phyloP scores from a whole-genome alignment of 164 flowering plant species.

The Aristolochia californica region DNA sequence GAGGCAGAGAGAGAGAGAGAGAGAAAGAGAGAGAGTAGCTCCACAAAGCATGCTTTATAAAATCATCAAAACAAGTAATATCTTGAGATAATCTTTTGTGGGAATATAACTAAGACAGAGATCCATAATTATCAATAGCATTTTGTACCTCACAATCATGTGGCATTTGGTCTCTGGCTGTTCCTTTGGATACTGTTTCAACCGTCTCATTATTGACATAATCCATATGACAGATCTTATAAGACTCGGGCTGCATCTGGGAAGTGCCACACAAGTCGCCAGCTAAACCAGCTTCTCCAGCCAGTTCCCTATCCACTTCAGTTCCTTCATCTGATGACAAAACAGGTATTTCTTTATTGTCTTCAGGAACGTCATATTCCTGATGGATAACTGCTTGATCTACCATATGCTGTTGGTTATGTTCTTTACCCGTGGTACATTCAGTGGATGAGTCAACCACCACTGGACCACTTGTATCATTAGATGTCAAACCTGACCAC shows the following conservation, averaged over 20 bases:
- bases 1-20: background rate
- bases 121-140: background rate
- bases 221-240: too few relatives aligned
- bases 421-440: background rate
- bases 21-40: background rate
- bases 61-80: background rate
- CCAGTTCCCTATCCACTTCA: background rate
- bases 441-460: background rate
- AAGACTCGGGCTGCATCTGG: too few relatives aligned
- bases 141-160: slow-evolving; percentile 14
- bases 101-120: too few relatives aligned
- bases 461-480: background rate
- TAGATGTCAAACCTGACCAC: background rate
- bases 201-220: background rate
- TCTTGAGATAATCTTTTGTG: background rate
- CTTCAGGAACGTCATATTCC: background rate
- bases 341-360: background rate
- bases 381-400: background rate
- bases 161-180: slow-evolving; percentile 5
- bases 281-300: background rate
- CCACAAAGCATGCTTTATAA: background rate
- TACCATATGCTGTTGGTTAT: background rate
- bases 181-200: slow-evolving; percentile 1
- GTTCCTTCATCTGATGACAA: background rate
- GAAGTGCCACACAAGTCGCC: too few relatives aligned